These are phyloP conservation scores for Colletotrichum caudatum DNA, from an alignment of 2,329 filamentous ascomycete genomes.

Conservation along the genomic window DNA sequence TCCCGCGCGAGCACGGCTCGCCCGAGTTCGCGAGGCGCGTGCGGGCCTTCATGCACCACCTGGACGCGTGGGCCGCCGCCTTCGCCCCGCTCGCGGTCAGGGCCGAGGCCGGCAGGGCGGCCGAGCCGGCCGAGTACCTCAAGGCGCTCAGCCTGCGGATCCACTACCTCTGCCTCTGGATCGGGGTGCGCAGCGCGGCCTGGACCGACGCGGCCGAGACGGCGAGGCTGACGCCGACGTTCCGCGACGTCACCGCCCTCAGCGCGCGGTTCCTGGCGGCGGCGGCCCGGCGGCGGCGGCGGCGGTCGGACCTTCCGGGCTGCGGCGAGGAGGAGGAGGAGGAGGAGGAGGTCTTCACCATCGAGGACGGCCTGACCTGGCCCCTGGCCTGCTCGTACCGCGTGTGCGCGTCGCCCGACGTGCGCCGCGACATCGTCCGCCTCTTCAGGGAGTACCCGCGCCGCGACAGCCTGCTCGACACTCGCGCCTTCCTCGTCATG, in stretches of 20 bases:
- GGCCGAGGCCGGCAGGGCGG: neutral
- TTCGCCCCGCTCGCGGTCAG: slow-evolving; percentile 16
- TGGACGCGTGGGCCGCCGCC: slow-evolving; percentile 15
- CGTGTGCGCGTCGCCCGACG: slow-evolving; percentile 52
- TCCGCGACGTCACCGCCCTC: slow-evolving; percentile 14
- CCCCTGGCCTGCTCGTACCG: slow-evolving; percentile 56
- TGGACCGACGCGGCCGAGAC: slow-evolving; percentile 22
- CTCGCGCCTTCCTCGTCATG: slow-evolving; percentile 51
- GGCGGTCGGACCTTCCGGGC: neutral
- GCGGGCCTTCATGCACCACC: neutral
- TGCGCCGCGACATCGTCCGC: slow-evolving; percentile 55
- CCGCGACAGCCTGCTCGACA: slow-evolving; percentile 59
- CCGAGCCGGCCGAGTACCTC: neutral
- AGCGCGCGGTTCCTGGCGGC: slow-evolving; percentile 14
- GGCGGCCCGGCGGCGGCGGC: neutral
- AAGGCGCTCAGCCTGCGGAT: slow-evolving; percentile 19
- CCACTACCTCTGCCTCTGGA: slow-evolving; percentile 27
- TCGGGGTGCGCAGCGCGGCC: slow-evolving; percentile 13
- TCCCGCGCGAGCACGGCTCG: neutral
- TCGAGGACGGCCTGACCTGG: slow-evolving; percentile 46
- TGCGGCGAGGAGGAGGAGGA: neutral
- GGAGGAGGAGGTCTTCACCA: slow-evolving; percentile 8
- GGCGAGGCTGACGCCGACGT: neutral
- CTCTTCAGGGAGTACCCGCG: slow-evolving; percentile 57
- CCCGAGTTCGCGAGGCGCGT: neutral